These are phyloP conservation scores for Botrytis hyacinthi DNA, from an alignment of 2,329 filamentous ascomycete species.

Conservation along the genomic window DNA sequence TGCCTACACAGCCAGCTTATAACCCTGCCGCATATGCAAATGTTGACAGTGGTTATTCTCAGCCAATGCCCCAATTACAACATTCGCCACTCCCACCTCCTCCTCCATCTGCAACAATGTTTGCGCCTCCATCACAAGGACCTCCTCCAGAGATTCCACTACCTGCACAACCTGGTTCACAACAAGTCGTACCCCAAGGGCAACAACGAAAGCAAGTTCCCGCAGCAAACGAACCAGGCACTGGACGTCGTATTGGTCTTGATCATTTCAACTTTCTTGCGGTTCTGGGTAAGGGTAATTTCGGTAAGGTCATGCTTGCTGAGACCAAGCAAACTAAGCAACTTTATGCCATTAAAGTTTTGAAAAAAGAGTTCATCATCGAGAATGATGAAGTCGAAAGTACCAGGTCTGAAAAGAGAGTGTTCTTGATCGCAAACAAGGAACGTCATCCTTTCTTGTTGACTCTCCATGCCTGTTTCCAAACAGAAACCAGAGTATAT, in stretches of 20 bases:
- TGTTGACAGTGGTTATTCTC: conserved; percentile 52
- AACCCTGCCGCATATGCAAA: conserved; percentile 76
- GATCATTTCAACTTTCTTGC: conserved; percentile 99
- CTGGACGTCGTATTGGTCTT: conserved; percentile 81
- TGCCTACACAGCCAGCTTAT: conserved; percentile 61
- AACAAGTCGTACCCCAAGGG: conserved; percentile 36
- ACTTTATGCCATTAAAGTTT: conserved; percentile 95
- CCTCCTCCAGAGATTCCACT: conserved; percentile 31
- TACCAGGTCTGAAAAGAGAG: conserved; percentile 94
- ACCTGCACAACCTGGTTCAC: conserved; percentile 26
- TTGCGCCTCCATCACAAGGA: conserved; percentile 33
- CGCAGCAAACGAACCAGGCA: conserved; percentile 68
- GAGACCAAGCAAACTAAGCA: conserved; percentile 92
- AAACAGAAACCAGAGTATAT: conserved; percentile 96
- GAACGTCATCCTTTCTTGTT: conserved; percentile 95
- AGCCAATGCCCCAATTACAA: conserved; percentile 38
- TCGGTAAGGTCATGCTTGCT: conserved; percentile 98
- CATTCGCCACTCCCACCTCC: conserved; percentile 24
- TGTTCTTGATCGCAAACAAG: conserved; percentile 95
- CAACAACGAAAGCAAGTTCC: conserved; percentile 58
- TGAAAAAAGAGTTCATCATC: conserved; percentile 99
- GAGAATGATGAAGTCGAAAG: conserved; percentile 99
- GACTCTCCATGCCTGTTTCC: conserved; percentile 95
- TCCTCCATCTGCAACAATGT: conserved; percentile 39
- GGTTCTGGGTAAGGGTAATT: conserved; percentile 97